phyloP scores from a whole-genome alignment of 495 filamentous ascomycete genomes.

The Penicillium egyptiacum region DNA sequence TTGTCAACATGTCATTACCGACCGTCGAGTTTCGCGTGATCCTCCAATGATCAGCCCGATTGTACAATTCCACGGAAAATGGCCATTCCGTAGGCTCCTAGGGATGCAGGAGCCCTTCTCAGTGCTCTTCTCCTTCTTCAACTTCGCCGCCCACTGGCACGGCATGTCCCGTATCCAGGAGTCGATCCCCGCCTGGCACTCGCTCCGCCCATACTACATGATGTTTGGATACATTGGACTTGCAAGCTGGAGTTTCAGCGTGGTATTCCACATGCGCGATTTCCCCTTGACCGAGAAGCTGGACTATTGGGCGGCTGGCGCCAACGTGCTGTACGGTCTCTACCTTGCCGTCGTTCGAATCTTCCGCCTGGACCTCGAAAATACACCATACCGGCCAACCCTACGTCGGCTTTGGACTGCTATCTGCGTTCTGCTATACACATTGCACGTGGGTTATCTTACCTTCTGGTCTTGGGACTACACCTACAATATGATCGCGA shows the following conservation, averaged over 20 bases:
- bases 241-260: slow-evolving; percentile 80
- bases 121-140: slow-evolving; percentile 89
- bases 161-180: slow-evolving; percentile 71
- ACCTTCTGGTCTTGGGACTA: slow-evolving; percentile 90
- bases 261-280: slow-evolving; percentile 88
- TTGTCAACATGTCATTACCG: slow-evolving; percentile 92
- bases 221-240: slow-evolving; percentile 78
- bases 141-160: slow-evolving; percentile 81
- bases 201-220: slow-evolving; percentile 78
- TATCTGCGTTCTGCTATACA: slow-evolving; percentile 69
- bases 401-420: slow-evolving; percentile 71
- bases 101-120: slow-evolving; percentile 94
- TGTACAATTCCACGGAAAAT: slow-evolving; percentile 98
- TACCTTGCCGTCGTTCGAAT: slow-evolving; percentile 81
- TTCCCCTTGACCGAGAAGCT: slow-evolving; percentile 84
- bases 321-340: slow-evolving; percentile 84
- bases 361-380: slow-evolving; percentile 72
- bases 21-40: slow-evolving; percentile 63
- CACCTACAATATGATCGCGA: slow-evolving; percentile 95
- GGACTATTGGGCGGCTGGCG: slow-evolving; percentile 95
- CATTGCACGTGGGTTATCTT: slow-evolving; percentile 78
- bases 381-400: slow-evolving; percentile 52
- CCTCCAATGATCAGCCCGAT: slow-evolving; percentile 64
- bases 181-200: slow-evolving; percentile 67
- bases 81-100: slow-evolving; percentile 87